Percentiles rank a stretch among this genome's conserved stretches.
phyloP scores from a whole-genome alignment of 179 eudicot species.

The Actinidia arguta region DNA sequence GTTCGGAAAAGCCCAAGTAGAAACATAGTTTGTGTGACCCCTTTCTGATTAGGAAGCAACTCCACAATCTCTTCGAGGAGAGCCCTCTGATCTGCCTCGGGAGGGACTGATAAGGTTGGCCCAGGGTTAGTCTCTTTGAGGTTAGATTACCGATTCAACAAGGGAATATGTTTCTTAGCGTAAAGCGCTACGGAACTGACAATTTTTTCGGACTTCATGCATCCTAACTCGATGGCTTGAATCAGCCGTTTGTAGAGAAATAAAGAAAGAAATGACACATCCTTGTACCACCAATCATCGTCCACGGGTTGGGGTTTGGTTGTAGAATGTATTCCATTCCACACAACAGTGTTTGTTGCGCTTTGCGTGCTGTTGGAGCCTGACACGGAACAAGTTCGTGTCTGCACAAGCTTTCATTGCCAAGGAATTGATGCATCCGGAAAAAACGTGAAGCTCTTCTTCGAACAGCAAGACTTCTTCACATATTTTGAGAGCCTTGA shows the following conservation, averaged over 20 bases:
- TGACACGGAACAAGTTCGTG: conserved; percentile 34
- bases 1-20: conserved; percentile 58
- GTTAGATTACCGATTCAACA: conserved; percentile 35
- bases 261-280: conserved; percentile 47
- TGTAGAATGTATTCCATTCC: conserved; percentile 49
- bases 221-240: conserved; percentile 36
- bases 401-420: conserved; percentile 55
- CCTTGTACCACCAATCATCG: conserved; percentile 70
- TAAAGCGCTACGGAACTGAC: conserved; percentile 51
- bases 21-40: conserved; percentile 57
- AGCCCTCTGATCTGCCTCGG: conserved; percentile 52
- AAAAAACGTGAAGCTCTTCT: conserved; percentile 57
- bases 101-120: conserved; percentile 26
- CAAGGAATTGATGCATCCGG: conserved; percentile 57
- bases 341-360: conserved; percentile 22
- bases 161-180: conserved; percentile 48
- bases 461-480: conserved; percentile 47
- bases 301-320: conserved; percentile 25
- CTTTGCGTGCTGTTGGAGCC: conserved; percentile 19
- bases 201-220: conserved; percentile 50
- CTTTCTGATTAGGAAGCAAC: conserved; percentile 53
- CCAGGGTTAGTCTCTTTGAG: conserved; percentile 27
- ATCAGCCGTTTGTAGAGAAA: conserved; percentile 52
- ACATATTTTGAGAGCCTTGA: conserved; percentile 56
- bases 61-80: conserved; percentile 62